Evolutionary conservation across 2,329 filamentous ascomycete species (phyloP).

Genomic region (Lachnellula occidentalis): DNA sequence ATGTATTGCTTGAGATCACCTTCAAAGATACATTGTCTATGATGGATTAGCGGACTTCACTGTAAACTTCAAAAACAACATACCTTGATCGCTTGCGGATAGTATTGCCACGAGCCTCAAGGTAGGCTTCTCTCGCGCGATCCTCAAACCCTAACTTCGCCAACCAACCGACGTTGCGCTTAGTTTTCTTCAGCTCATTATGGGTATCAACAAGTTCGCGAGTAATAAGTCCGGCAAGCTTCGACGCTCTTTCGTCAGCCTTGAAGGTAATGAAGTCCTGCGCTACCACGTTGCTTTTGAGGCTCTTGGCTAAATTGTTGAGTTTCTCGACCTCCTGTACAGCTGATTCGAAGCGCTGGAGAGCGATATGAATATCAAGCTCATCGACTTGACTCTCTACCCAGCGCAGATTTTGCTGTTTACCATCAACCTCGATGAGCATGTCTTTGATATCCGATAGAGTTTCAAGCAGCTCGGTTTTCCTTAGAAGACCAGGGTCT

Average conservation of each 20-base stretch:
- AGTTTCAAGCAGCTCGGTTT: slow-evolving; percentile 73
- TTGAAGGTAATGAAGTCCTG: slow-evolving; percentile 92
- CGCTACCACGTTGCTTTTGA: slow-evolving; percentile 81
- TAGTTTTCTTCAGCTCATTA: slow-evolving; percentile 70
- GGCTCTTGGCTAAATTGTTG: slow-evolving; percentile 67
- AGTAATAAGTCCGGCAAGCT: slow-evolving; percentile 69
- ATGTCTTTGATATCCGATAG: slow-evolving; percentile 77
- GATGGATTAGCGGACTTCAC: slow-evolving; percentile 13
- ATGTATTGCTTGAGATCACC: slow-evolving; percentile 90
- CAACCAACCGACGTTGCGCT: slow-evolving; percentile 77
- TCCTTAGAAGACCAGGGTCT: slow-evolving; percentile 70
- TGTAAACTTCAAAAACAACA: slow-evolving; percentile 17
- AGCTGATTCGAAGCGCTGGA: slow-evolving; percentile 81
- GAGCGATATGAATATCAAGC: slow-evolving; percentile 89
- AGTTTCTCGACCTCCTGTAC: slow-evolving; percentile 82
- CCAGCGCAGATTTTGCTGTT: slow-evolving; percentile 93
- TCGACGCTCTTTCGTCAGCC: slow-evolving; percentile 76
- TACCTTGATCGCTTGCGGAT: slow-evolving; percentile 82
- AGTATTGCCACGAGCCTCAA: slow-evolving; percentile 69
- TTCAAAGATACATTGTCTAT: slow-evolving; percentile 88
- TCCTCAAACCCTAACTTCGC: slow-evolving; percentile 86
- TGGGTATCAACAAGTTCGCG: slow-evolving; percentile 74
- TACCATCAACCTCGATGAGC: slow-evolving; percentile 92
- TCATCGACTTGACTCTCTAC: slow-evolving; percentile 94
- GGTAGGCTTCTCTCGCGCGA: slow-evolving; percentile 78